These are phyloP conservation scores for Daldinia eschscholtzii DNA, from an alignment of 2,329 filamentous ascomycete genomes.

Conservation along the genomic window DNA sequence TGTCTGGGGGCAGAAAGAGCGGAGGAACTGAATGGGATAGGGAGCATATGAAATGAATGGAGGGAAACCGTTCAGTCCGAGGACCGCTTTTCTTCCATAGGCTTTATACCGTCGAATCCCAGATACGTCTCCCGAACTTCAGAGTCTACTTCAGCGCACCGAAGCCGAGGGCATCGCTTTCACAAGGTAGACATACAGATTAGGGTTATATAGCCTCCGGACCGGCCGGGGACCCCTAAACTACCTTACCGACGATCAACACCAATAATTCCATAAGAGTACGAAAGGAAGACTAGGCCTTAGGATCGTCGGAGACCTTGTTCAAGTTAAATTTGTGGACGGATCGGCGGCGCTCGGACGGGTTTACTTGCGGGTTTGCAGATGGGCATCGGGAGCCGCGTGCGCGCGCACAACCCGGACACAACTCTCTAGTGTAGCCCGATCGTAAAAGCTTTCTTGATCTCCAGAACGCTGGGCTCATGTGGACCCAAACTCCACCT, in stretches of 20 bases:
- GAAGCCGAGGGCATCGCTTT: conserved; percentile 46
- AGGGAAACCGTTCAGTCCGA: neutral
- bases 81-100: no score
- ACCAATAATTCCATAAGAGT: conserved; percentile 50
- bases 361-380: conserved; percentile 51
- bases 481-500: conserved; percentile 49
- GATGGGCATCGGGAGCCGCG: conserved; percentile 51
- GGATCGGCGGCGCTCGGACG: conserved; percentile 46
- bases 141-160: conserved; percentile 42
- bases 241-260: conserved; percentile 46
- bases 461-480: conserved; percentile 51
- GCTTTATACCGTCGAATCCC: no score
- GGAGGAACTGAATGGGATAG: neutral
- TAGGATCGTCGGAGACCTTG: conserved; percentile 42
- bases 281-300: conserved; percentile 50
- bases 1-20: neutral
- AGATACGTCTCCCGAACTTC: conserved; percentile 41
- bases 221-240: conserved; percentile 51
- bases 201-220: conserved; percentile 45
- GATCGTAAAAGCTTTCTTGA: conserved; percentile 48
- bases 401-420: conserved; percentile 51
- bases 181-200: conserved; percentile 36
- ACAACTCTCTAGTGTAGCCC: neutral
- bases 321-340: conserved; percentile 47
- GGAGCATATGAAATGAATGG: neutral